phyloP scores from a whole-genome alignment of 108 stramenopile species.

The Skeletonema menzelii region DNA sequence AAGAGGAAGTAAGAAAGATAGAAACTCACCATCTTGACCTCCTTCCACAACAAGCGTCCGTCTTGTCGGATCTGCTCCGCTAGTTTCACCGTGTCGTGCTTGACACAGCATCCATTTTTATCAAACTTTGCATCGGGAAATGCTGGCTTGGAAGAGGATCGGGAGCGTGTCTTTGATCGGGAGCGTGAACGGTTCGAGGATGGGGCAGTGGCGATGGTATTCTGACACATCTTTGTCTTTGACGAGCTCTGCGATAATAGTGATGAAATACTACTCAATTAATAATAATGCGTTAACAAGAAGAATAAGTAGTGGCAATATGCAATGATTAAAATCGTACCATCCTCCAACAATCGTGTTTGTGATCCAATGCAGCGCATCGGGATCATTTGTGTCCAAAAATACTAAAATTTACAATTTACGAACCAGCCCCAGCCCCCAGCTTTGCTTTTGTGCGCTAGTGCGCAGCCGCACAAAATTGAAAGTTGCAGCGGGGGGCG shows the following conservation, averaged over 20 bases:
- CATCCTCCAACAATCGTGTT: too few species aligned
- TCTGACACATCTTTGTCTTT: neutral
- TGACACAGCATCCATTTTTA: constrained; percentile 26
- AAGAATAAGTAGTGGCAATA: too few species aligned
- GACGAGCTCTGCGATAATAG: neutral
- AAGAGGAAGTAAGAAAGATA: neutral
- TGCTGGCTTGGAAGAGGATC: constrained; percentile 18
- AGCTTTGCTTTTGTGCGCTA: too few species aligned
- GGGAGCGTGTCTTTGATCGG: neutral
- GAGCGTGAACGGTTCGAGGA: neutral
- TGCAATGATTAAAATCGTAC: too few species aligned
- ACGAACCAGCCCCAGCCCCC: too few species aligned
- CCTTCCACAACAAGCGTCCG: constrained; percentile 39
- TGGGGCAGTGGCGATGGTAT: neutral
- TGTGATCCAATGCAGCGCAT: too few species aligned
- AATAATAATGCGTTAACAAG: neutral
- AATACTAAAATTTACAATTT: too few species aligned
- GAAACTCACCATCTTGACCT: constrained; percentile 40
- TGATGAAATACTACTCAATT: neutral
- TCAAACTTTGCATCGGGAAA: constrained; percentile 40
- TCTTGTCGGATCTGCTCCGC: constrained; percentile 44
- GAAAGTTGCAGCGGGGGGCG: too few species aligned
- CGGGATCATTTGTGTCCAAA: too few species aligned
- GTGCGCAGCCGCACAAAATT: too few species aligned
- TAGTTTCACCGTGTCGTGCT: constrained; percentile 19